Percentiles rank a stretch among this genome's conserved stretches.
phyloP scores from a whole-genome alignment of 2,329 filamentous ascomycete species.

The Paracorniculantispora psalliotae region DNA sequence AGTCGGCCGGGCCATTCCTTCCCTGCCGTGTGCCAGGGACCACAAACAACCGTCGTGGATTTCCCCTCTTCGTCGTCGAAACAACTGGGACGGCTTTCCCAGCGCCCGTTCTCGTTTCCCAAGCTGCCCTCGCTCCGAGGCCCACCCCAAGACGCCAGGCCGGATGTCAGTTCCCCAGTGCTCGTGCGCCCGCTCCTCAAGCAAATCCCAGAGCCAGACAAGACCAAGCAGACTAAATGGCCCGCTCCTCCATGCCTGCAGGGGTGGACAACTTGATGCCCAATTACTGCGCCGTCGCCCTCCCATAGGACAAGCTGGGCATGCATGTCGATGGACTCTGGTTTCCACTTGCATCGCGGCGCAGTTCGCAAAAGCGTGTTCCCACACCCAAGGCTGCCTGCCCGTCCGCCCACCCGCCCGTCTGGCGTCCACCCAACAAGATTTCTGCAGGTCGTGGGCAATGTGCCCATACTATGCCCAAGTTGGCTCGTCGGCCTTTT shows the following conservation, averaged over 20 bases:
- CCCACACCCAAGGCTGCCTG: neutral
- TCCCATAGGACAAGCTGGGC: conserved; percentile 12
- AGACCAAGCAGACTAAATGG: neutral
- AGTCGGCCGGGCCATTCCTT: conserved; percentile 13
- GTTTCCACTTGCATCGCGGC: conserved; percentile 6
- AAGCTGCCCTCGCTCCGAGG: neutral
- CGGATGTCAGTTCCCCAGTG: conserved; percentile 1
- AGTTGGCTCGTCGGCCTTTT: conserved; percentile 4
- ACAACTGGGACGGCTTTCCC: neutral
- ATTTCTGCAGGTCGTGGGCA: neutral
- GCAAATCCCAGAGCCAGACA: neutral
- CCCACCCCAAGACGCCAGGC: neutral
- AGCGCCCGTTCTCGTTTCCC: neutral
- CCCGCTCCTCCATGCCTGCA: conserved; percentile 2
- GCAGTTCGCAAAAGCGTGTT: conserved; percentile 8
- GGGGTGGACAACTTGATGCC: conserved; percentile 25
- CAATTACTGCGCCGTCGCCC: conserved; percentile 27
- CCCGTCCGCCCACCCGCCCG: neutral
- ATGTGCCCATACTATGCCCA: conserved; percentile 1
- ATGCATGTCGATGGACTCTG: conserved; percentile 4
- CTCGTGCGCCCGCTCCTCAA: neutral
- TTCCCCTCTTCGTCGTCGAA: neutral
- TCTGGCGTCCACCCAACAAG: conserved; percentile 11
- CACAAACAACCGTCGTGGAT: conserved; percentile 15
- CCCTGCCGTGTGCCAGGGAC: conserved; percentile 13